phyloP scores from a whole-genome alignment of 2,329 filamentous ascomycete genomes.

The Penicillium sp. region DNA sequence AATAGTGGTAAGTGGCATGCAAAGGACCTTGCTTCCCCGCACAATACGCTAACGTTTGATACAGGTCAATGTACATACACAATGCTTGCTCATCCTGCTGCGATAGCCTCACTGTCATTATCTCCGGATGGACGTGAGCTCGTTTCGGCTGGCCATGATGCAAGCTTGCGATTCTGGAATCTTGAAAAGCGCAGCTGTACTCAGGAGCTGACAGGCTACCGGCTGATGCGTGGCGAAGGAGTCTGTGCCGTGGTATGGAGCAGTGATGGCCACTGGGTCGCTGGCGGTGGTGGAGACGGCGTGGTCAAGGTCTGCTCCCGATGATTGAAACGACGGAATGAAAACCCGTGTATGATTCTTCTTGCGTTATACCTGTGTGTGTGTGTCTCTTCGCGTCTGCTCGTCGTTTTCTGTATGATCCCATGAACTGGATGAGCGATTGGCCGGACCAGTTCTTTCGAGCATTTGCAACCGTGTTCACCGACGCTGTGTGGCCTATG shows the following conservation, averaged over 20 bases:
- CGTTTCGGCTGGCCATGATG: constrained; percentile 93
- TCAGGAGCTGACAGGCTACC: constrained; percentile 90
- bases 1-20: constrained; percentile 78
- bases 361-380: constrained; percentile 23
- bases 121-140: constrained; percentile 92
- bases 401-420: constrained; percentile 26
- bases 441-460: constrained; percentile 32
- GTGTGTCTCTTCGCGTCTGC: constrained; percentile 25
- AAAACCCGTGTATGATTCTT: constrained; percentile 32
- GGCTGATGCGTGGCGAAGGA: constrained; percentile 92
- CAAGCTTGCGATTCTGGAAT: constrained; percentile 93
- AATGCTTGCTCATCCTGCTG: constrained; percentile 93
- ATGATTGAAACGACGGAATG: constrained; percentile 32
- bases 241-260: constrained; percentile 96
- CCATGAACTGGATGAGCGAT: constrained; percentile 39
- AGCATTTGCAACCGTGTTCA: constrained; percentile 40
- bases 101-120: constrained; percentile 86
- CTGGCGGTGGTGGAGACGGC: constrained; percentile 91
- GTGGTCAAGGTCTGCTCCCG: constrained; percentile 83
- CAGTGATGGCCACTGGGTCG: constrained; percentile 89
- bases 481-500: constrained; percentile 34
- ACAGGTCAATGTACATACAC: constrained; percentile 98
- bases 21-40: not conserved
- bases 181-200: constrained; percentile 93
- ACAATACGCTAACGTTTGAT: constrained; percentile 20